These are phyloP conservation scores for Talaromyces wortmannii DNA, from an alignment of 495 filamentous ascomycete species.

Conservation along the genomic window DNA sequence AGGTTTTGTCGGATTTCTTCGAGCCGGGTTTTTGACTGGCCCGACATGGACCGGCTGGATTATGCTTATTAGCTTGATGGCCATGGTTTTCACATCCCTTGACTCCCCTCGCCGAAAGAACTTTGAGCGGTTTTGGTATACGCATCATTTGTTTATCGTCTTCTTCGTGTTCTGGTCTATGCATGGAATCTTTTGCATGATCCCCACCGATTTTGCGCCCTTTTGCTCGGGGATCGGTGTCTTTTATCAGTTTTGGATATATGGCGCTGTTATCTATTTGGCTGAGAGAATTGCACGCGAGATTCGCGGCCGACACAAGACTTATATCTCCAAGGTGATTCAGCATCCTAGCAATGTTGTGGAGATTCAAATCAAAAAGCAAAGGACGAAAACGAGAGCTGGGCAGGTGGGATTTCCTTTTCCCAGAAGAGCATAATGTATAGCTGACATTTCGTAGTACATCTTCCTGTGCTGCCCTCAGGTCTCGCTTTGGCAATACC, in stretches of 20 bases:
- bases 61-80: slow-evolving; percentile 63
- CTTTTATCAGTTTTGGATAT: slow-evolving; percentile 79
- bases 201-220: slow-evolving; percentile 65
- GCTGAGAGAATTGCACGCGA: slow-evolving; percentile 64
- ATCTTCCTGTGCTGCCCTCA: slow-evolving; percentile 79
- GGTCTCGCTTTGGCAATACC: slow-evolving; percentile 73
- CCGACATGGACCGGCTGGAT: slow-evolving; percentile 76
- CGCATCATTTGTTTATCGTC: slow-evolving; percentile 69
- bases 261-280: slow-evolving; percentile 65
- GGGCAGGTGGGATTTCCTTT: slow-evolving; percentile 44
- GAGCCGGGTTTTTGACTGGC: slow-evolving; percentile 63
- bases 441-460: slow-evolving; percentile 31
- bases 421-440: neutral
- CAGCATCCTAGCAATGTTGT: slow-evolving; percentile 78
- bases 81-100: slow-evolving; percentile 61
- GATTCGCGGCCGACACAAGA: slow-evolving; percentile 64
- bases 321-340: slow-evolving; percentile 75
- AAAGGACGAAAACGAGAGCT: slow-evolving; percentile 65
- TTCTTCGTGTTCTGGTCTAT: slow-evolving; percentile 81
- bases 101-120: slow-evolving; percentile 63
- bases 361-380: slow-evolving; percentile 83
- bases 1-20: slow-evolving; percentile 63
- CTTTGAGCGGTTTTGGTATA: slow-evolving; percentile 78
- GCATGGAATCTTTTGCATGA: slow-evolving; percentile 77
- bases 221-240: slow-evolving; percentile 65